A percentile compares a stretch with the other conserved stretches of the same genome.
Conservation (phyloP, 805 yeast species). For the Metschnikowia peoriensis region DNA sequence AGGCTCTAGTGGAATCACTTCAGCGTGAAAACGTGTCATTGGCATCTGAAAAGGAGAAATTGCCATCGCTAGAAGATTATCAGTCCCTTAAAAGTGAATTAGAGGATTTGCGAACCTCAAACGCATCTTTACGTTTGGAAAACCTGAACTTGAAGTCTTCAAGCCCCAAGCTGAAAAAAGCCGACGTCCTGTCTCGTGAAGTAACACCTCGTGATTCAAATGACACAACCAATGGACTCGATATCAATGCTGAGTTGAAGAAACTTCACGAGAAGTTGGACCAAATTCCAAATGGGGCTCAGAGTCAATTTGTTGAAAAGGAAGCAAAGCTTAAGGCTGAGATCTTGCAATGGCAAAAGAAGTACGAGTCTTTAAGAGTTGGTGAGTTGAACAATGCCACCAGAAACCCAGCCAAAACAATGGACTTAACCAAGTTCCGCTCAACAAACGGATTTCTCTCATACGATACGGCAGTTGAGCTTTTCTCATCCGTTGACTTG, state of each 20-base stretch:
- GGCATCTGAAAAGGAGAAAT: not conserved
- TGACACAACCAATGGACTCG: not conserved
- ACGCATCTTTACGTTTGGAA: slow-evolving; percentile 37
- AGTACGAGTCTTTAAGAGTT: slow-evolving; percentile 48
- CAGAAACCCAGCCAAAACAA: slow-evolving; percentile 19
- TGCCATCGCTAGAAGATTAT: slow-evolving; percentile 7
- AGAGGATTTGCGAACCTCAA: slow-evolving; percentile 28
- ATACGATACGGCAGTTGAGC: slow-evolving; percentile 39
- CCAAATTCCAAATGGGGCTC: slow-evolving; percentile 21
- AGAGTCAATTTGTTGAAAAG: slow-evolving; percentile 5
- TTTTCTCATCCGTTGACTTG: slow-evolving; percentile 50
- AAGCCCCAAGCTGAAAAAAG: not conserved
- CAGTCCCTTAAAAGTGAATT: slow-evolving; percentile 20
- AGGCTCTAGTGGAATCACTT: slow-evolving; percentile 5
- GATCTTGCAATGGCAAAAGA: slow-evolving; percentile 49
- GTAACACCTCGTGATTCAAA: not conserved
- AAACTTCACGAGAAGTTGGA: slow-evolving; percentile 28
- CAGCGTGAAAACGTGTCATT: slow-evolving; percentile 7
- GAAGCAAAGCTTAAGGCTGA: slow-evolving; percentile 26
- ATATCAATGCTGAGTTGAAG: slow-evolving; percentile 22
- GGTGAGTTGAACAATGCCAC: slow-evolving; percentile 23
- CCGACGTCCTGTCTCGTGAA: not conserved
- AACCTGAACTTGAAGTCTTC: slow-evolving; percentile 35
- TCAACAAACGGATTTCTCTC: slow-evolving; percentile 48
- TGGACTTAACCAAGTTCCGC: slow-evolving; percentile 29